Percentiles rank a stretch among this genome's conserved stretches.
phyloP scores from a whole-genome alignment of 23 red algal species.

The Agarophyton chilense region DNA sequence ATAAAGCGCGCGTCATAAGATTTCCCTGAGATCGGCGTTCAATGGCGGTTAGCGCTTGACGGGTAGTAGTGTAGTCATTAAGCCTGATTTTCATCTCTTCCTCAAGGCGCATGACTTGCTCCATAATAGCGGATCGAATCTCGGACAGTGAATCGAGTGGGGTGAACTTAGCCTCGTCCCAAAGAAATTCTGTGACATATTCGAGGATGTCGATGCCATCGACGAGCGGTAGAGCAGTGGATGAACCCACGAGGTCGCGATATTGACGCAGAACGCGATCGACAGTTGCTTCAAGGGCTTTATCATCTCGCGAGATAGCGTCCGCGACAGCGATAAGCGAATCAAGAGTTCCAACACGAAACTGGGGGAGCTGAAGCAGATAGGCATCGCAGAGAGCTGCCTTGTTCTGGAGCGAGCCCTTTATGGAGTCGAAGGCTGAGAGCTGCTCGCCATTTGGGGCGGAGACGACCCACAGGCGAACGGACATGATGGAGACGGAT shows the following conservation, averaged over 20 bases:
- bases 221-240: constrained; percentile 40
- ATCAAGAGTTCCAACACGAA: constrained; percentile 97
- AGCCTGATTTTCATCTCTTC: constrained; percentile 87
- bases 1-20: constrained; percentile 77
- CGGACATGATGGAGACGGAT: constrained; percentile 7
- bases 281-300: constrained; percentile 69
- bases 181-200: constrained; percentile 83
- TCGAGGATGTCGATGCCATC: constrained; percentile 62
- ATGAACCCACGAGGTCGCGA: constrained; percentile 56
- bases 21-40: constrained; percentile 74
- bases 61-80: constrained; percentile 64
- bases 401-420: constrained; percentile 38
- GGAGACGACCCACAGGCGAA: constrained; percentile 60
- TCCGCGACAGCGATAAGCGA: constrained; percentile 88
- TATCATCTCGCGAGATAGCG: constrained; percentile 71
- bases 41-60: constrained; percentile 70
- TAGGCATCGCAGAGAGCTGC: constrained; percentile 41
- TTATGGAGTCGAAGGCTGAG: constrained; percentile 49
- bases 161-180: constrained; percentile 91
- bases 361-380: constrained; percentile 71
- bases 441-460: constrained; percentile 50
- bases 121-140: constrained; percentile 66
- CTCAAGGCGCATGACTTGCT: constrained; percentile 77
- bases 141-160: constrained; percentile 68
- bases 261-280: constrained; percentile 85